Conservation (phyloP, 2,329 filamentous ascomycete genomes). For the Emergomyces orientalis region DNA sequence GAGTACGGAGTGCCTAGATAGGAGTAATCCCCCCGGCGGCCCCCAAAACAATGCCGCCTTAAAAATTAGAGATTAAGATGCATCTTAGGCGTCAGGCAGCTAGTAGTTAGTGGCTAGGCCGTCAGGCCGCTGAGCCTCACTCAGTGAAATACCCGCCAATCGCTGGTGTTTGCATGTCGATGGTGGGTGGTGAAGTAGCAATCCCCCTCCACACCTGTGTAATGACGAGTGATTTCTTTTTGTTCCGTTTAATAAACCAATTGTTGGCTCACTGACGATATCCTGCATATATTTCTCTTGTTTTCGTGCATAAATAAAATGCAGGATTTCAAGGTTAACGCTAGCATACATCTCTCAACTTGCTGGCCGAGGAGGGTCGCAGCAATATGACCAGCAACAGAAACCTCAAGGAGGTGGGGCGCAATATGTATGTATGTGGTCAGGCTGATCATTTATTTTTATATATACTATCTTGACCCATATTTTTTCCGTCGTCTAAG, state of each 20-base stretch:
- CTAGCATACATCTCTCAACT: not conserved
- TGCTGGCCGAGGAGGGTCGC: not conserved
- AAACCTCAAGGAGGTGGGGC: not conserved
- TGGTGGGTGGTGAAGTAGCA: not conserved
- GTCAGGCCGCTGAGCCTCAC: not conserved
- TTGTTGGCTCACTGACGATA: not conserved
- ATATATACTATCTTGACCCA: not conserved
- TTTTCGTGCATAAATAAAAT: not conserved
- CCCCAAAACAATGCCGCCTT: not conserved
- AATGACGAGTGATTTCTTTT: not conserved
- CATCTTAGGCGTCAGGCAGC: not conserved
- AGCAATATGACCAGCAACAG: no score
- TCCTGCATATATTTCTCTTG: not conserved
- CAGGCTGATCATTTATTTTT: not conserved
- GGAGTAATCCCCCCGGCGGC: not conserved
- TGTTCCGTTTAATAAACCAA: not conserved
- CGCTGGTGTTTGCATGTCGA: not conserved
- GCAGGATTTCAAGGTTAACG: not conserved
- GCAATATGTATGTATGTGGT: not conserved
- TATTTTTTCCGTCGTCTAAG: not conserved
- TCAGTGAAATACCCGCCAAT: not conserved
- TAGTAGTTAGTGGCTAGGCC: not conserved
- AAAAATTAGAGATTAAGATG: not conserved
- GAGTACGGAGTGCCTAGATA: not conserved
- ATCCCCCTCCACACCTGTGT: no score